A percentile compares a stretch with the other conserved stretches of the same genome.
phyloP scores from a whole-genome alignment of 176 grass and related monocot genomes.

The Panicum miliaceum region DNA sequence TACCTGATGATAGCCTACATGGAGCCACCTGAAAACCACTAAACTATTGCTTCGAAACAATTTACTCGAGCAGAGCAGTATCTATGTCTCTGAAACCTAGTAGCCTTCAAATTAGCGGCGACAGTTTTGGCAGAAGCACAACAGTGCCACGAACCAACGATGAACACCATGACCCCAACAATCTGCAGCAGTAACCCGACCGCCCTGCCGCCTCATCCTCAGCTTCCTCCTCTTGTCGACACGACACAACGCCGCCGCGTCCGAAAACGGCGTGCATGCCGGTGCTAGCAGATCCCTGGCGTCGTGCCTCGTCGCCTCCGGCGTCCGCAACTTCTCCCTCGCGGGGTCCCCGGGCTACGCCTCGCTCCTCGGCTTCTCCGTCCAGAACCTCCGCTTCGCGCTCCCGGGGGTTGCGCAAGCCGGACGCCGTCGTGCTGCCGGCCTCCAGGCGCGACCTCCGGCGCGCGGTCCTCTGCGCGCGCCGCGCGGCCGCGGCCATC shows the following conservation, averaged over 20 bases:
- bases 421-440: slow-evolving; percentile 39
- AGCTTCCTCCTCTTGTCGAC: background rate
- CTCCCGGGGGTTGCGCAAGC: slow-evolving; percentile 34
- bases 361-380: slow-evolving; percentile 42
- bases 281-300: background rate
- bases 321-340: slow-evolving; percentile 50
- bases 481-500: too few relatives aligned
- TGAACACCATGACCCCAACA: background rate
- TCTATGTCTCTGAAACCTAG: background rate
- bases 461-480: too few relatives aligned
- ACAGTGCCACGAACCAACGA: background rate
- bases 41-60: too few relatives aligned
- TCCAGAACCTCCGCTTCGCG: slow-evolving; percentile 58
- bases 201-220: background rate
- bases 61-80: background rate
- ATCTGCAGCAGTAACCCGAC: too few relatives aligned
- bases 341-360: slow-evolving; percentile 31
- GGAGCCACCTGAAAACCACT: too few relatives aligned
- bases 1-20: too few relatives aligned
- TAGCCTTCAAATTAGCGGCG: too few relatives aligned
- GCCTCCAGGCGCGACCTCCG: too few relatives aligned
- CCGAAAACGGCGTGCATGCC: background rate
- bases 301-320: slow-evolving; percentile 41
- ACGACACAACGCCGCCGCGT: background rate
- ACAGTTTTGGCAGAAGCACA: background rate